Conservation (phyloP, 805 yeast genomes). For the Cyberlindnera mrakii region DNA sequence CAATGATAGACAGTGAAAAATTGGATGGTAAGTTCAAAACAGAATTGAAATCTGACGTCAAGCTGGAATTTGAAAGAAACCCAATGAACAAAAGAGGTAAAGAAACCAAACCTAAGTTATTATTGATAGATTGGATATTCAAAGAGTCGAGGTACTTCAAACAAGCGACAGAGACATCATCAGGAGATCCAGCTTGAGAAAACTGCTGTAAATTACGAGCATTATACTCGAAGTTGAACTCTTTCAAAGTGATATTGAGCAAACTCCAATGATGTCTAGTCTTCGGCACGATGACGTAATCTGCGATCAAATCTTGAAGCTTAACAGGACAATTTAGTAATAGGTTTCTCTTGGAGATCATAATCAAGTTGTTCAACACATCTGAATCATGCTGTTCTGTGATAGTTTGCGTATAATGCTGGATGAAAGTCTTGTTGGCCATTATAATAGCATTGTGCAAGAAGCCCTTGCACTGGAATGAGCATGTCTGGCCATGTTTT, state of each 20-base stretch:
- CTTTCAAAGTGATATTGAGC: conserved; percentile 40
- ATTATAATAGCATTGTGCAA: conserved; percentile 50
- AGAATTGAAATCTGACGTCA: conserved; percentile 1
- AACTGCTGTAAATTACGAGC: conserved; percentile 13
- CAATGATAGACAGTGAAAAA: conserved; percentile 25
- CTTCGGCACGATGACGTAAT: conserved; percentile 37
- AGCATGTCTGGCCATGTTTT: conserved; percentile 9
- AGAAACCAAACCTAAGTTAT: conserved; percentile 45
- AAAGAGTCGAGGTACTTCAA: conserved; percentile 2
- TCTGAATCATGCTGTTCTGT: conserved; percentile 7
- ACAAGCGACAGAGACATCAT: not conserved
- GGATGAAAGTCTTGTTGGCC: conserved; percentile 34
- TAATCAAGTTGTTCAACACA: conserved; percentile 27
- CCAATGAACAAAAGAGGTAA: conserved; percentile 41
- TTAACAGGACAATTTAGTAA: conserved; percentile 45
- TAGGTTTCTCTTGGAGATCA: conserved; percentile 41
- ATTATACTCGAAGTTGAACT: conserved; percentile 28
- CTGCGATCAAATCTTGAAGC: conserved; percentile 43
- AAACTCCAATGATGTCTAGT: conserved; percentile 38
- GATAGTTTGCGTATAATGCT: conserved; percentile 5
- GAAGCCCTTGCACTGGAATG: conserved; percentile 31
- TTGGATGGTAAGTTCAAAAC: conserved; percentile 4
- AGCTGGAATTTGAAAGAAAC: conserved; percentile 1
- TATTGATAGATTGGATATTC: conserved; percentile 30
- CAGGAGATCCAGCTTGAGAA: conserved; percentile 16